Conservation (phyloP, 139 green algal species). For the Micractinium sp. region DNA sequence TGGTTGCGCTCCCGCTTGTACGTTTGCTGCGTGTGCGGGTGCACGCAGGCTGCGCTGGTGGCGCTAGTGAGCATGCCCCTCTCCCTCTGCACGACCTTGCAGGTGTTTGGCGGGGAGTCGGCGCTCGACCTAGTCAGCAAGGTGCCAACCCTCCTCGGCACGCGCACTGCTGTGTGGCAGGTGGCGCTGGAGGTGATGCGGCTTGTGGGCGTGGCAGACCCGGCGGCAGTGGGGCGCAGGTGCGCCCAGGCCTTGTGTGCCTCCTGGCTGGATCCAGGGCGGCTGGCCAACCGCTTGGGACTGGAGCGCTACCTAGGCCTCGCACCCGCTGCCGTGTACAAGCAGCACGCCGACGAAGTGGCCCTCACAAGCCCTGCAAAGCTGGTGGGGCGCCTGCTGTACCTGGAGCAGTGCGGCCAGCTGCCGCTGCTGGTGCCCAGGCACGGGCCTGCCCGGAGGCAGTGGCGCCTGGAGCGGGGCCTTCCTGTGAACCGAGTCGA, state of each 20-base stretch:
- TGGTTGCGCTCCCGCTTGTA: not conserved
- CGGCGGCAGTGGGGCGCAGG: not conserved
- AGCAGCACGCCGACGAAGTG: not conserved
- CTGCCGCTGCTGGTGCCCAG: conserved; percentile 16
- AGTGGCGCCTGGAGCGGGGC: conserved; percentile 13
- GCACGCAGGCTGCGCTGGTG: too few relatives aligned
- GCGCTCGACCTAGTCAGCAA: not conserved
- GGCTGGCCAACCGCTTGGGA: not conserved
- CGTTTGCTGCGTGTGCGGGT: too few relatives aligned
- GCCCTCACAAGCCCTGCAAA: too few relatives aligned
- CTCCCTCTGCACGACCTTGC: too few relatives aligned
- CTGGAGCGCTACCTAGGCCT: conserved; percentile 5
- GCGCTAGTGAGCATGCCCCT: too few relatives aligned
- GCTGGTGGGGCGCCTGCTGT: conserved; percentile 8
- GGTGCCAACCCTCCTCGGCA: not conserved
- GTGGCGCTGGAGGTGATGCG: not conserved
- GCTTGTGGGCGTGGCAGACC: not conserved
- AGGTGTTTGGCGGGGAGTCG: not conserved
- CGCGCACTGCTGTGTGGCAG: not conserved
- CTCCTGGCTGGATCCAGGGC: not conserved
- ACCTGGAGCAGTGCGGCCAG: conserved; percentile 9
- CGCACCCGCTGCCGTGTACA: not conserved
- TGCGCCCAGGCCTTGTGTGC: not conserved
- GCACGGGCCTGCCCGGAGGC: not conserved
- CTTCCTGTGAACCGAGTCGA: not conserved